phyloP scores from a whole-genome alignment of 2,329 filamentous ascomycete species.

The Xylaria sp. region DNA sequence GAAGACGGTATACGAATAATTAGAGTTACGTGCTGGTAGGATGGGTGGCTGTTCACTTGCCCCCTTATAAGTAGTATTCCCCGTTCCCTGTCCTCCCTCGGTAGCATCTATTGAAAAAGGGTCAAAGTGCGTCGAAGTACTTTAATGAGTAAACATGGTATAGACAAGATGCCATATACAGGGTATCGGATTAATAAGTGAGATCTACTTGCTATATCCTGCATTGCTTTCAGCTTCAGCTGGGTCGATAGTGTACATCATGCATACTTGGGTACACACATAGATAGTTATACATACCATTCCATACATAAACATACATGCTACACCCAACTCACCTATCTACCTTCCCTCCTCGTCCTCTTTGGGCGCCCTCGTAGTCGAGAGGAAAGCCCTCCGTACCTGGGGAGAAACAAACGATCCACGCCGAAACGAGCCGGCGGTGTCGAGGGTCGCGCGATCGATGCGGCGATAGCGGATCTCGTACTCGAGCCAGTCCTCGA shows the following conservation, averaged over 20 bases:
- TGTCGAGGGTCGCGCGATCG: slow-evolving; percentile 55
- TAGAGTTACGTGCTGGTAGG: too few species aligned
- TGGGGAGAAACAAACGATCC: slow-evolving; percentile 11
- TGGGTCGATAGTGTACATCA: too few species aligned
- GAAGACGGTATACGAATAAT: neutral
- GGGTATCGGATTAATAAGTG: neutral
- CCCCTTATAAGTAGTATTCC: neutral
- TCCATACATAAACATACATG: too few species aligned
- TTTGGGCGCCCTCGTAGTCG: neutral
- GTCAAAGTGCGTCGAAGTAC: too few species aligned
- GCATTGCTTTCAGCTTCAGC: too few species aligned
- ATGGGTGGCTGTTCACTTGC: too few species aligned
- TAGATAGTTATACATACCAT: too few species aligned
- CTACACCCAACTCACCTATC: neutral
- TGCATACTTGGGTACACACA: too few species aligned
- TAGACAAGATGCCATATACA: neutral
- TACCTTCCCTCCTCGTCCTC: neutral
- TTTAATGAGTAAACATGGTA: neutral
- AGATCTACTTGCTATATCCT: neutral
- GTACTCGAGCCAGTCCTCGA: slow-evolving; percentile 62
- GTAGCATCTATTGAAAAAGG: neutral
- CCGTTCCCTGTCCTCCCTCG: neutral
- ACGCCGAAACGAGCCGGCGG: slow-evolving; percentile 34
- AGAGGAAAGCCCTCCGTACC: neutral
- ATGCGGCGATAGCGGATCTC: slow-evolving; percentile 63